Evolutionary conservation across 805 yeast species (phyloP), one percentile per base, ranked within the genome.

Genomic region (Yamadazyma phyllophila): DNA sequence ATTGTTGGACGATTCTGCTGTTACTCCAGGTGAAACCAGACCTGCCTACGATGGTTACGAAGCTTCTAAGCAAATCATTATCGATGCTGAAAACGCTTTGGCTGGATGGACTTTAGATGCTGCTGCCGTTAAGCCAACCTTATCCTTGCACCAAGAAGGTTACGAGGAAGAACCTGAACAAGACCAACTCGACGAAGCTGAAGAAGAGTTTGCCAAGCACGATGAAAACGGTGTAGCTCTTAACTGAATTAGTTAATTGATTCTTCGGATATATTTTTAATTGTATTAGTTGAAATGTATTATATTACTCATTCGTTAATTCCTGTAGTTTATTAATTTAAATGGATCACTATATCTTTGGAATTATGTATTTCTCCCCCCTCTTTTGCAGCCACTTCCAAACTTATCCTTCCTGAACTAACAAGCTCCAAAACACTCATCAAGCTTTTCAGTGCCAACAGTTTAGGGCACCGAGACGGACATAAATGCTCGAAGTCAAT

Each of bases 21-120:
- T 87, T 43, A 85, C 92, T 48, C 96, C 96, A 48, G 96, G 96
- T 76, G 96, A 87, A 73, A 85, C 92, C 40, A 84, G 94, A 81
- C 85, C 91, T 34, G 85, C 91, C 48, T 86, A 86, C 65, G 95
- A 86, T 59, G 95, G 95, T 56, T 86, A 85, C 66, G 94, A 86
- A 67, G 90, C 92, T 39, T 84, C 92, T 35, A 86, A 85, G 72
- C 95, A 86, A 71, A 86, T 86, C 66, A 85, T 86, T 59, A 82
- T 86, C 57, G 95, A 86, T 61, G 88, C 90, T 53, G 95, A 86
- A 71, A 82, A 81, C 54, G 90, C 94, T 46, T 76, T 86, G 65
- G 85, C 87, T 53, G 76, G 85, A 42, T 86, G 95, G 95, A 86
- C 95, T 54, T 77, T 85, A 59, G 94, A 86, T 60, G 72, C 82